Evolutionary conservation across 2,329 filamentous ascomycete species (phyloP).

Genomic region (Fusarium stilboides): DNA sequence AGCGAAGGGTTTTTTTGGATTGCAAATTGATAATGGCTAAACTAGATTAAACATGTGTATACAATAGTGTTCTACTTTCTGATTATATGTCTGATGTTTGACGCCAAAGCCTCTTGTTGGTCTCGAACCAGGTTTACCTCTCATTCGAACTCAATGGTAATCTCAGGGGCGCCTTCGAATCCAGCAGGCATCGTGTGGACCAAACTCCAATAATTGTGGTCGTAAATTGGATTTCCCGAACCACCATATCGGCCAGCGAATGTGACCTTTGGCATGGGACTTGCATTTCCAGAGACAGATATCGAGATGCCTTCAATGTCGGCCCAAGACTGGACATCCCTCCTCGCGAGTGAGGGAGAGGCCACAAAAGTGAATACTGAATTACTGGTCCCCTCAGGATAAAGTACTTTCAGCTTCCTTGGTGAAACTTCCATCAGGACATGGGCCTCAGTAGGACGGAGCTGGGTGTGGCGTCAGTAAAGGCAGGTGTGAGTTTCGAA

Average conservation of each 20-base stretch:
- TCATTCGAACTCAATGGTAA: conserved; percentile 21
- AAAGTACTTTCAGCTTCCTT: conserved; percentile 11
- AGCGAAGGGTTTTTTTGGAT: no score
- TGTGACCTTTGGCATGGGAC: neutral
- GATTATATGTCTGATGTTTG: no score
- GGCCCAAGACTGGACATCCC: conserved; percentile 22
- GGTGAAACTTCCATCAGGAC: conserved; percentile 19
- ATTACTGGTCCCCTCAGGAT: neutral
- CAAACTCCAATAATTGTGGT: conserved; percentile 18
- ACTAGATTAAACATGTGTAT: no score
- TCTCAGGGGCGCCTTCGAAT: conserved; percentile 17
- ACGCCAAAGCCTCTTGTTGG: no score
- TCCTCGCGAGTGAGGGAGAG: conserved; percentile 21
- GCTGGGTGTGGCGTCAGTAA: neutral
- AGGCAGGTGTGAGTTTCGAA: accelerated
- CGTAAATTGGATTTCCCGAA: conserved; percentile 18
- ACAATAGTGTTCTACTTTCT: no score
- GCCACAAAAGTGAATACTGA: conserved; percentile 23
- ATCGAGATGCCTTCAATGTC: conserved; percentile 17
- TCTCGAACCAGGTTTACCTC: neutral
- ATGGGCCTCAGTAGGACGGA: conserved; percentile 18
- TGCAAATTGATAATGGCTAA: no score
- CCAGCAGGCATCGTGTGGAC: conserved; percentile 12
- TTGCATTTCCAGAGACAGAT: conserved; percentile 12
- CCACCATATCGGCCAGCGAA: conserved; percentile 24